Percentiles rank a stretch among this genome's conserved stretches.
phyloP scores from a whole-genome alignment of 2,329 filamentous ascomycete genomes.

The Thelonectria olida region DNA sequence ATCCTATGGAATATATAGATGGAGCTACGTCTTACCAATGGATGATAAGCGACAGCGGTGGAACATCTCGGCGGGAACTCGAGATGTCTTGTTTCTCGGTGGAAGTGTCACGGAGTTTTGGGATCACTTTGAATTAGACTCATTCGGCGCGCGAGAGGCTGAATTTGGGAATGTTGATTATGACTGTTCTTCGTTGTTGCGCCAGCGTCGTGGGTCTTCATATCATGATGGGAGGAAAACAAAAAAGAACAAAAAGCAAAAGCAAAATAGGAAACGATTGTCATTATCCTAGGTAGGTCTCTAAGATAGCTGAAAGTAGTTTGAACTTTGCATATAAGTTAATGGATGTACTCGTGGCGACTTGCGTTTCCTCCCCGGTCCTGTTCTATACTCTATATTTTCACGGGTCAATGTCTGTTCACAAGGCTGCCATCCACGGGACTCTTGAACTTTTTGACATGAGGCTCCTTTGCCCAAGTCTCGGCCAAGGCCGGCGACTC shows the following conservation, averaged over 20 bases:
- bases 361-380: background rate
- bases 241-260: background rate
- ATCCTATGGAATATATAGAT: background rate
- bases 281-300: background rate
- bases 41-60: background rate
- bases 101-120: conserved; percentile 36
- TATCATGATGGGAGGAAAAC: background rate
- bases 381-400: conserved; percentile 14
- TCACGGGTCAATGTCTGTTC: conserved; percentile 44
- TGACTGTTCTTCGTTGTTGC: conserved; percentile 15
- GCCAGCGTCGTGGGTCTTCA: conserved; percentile 10
- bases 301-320: too few species aligned
- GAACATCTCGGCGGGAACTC: conserved; percentile 7
- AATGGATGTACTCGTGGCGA: too few species aligned
- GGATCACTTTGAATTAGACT: conserved; percentile 35
- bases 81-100: conserved; percentile 9
- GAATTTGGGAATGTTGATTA: conserved; percentile 23
- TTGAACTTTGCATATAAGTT: too few species aligned
- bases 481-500: conserved; percentile 79
- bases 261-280: background rate
- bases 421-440: conserved; percentile 64
- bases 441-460: conserved; percentile 59
- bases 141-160: conserved; percentile 25
- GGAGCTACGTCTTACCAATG: background rate
- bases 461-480: conserved; percentile 74